Conservation (phyloP, 345 rosid genomes). For the Noccaea bulbosa region DNA sequence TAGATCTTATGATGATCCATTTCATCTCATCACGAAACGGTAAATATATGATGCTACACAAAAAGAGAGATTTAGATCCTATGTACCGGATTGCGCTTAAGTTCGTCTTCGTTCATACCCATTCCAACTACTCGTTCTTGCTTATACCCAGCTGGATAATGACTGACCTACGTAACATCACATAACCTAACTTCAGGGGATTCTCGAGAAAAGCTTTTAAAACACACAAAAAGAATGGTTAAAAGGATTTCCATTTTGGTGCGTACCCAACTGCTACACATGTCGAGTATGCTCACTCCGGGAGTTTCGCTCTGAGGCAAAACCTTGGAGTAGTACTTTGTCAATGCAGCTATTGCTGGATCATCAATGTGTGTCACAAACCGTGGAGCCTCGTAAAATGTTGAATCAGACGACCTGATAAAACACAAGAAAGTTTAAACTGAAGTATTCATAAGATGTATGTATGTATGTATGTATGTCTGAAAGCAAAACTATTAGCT, state of each 20-base stretch:
- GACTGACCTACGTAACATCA: constrained; percentile 69
- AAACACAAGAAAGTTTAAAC: neutral
- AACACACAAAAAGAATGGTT: neutral
- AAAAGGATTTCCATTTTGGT: neutral
- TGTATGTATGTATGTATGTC: neutral
- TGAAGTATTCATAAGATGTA: constrained; percentile 13
- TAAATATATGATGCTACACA: neutral
- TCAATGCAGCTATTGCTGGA: constrained; percentile 84
- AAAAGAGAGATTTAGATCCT: too few species aligned
- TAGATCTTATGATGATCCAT: constrained; percentile 11
- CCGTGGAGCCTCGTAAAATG: constrained; percentile 79
- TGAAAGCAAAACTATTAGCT: neutral
- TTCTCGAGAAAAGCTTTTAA: neutral
- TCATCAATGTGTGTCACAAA: constrained; percentile 95
- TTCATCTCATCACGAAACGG: constrained; percentile 22
- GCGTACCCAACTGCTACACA: constrained; percentile 98
- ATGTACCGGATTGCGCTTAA: constrained; percentile 62
- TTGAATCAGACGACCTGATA: constrained; percentile 73
- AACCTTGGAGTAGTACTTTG: constrained; percentile 75
- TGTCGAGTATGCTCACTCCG: constrained; percentile 83
- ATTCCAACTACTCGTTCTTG: constrained; percentile 77
- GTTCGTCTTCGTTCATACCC: constrained; percentile 92
- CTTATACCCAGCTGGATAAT: constrained; percentile 87
- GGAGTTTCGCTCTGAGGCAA: constrained; percentile 80
- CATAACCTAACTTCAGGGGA: neutral